These are phyloP conservation scores for Verticillium tricorpus DNA, from an alignment of 2,329 filamentous ascomycete genomes.

Conservation along the genomic window DNA sequence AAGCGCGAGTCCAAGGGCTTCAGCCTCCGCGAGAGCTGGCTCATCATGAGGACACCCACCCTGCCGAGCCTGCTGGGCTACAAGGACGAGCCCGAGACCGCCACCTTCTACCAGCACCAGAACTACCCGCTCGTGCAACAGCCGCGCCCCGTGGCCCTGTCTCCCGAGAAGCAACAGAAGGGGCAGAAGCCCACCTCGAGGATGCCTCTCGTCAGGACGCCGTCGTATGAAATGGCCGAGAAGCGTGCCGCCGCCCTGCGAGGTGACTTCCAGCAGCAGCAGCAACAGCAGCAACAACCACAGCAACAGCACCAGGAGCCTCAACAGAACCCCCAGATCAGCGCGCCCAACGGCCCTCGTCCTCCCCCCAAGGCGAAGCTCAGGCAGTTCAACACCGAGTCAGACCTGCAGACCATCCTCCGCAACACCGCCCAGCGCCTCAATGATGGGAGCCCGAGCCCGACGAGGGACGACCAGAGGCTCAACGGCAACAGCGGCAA, in stretches of 20 bases:
- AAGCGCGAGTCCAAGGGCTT: conserved; percentile 19
- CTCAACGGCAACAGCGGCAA: background rate
- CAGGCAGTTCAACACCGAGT: conserved; percentile 34
- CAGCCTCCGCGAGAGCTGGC: conserved; percentile 25
- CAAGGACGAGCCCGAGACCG: conserved; percentile 18
- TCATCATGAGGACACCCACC: conserved; percentile 26
- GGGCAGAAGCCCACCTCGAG: conserved; percentile 2
- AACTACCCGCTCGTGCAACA: conserved; percentile 5
- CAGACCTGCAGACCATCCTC: conserved; percentile 46
- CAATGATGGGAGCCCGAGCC: conserved; percentile 28
- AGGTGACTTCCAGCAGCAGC: conserved; percentile 9
- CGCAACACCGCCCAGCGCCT: conserved; percentile 48
- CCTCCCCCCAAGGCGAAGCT: conserved; percentile 15
- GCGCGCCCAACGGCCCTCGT: conserved; percentile 10
- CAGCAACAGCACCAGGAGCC: conserved; percentile 1
- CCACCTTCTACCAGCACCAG: conserved; percentile 8
- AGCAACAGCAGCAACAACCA: background rate
- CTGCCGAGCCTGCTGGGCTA: conserved; percentile 25
- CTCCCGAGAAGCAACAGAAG: background rate
- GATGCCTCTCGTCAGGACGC: conserved; percentile 8
- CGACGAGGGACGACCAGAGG: background rate
- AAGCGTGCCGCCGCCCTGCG: conserved; percentile 12
- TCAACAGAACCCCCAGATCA: background rate
- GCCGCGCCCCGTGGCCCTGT: conserved; percentile 8
- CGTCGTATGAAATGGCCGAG: conserved; percentile 13